Evolutionary conservation across 257 asterid species (phyloP).

Genomic region (Lantana camara): DNA sequence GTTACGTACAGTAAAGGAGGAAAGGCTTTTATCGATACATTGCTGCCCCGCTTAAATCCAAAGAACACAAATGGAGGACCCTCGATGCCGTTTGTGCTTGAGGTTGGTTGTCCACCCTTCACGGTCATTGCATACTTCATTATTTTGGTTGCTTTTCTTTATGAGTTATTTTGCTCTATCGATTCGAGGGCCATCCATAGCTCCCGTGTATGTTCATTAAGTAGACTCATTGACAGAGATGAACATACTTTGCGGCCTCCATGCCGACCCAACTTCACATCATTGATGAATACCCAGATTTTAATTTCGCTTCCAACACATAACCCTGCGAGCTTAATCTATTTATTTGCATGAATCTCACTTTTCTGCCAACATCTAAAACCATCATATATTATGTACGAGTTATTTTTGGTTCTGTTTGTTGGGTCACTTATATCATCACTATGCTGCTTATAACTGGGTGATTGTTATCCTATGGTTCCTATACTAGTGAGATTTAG

Average conservation of each 20-base stretch:
- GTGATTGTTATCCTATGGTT: no score
- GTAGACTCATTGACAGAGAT: background rate
- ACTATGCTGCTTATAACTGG: no score
- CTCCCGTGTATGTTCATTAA: slow-evolving; percentile 15
- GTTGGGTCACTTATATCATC: background rate
- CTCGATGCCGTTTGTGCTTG: slow-evolving; percentile 96
- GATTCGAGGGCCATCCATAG: background rate
- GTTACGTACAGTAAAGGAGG: slow-evolving; percentile 72
- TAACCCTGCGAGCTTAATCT: slow-evolving; percentile 10
- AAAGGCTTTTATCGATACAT: slow-evolving; percentile 89
- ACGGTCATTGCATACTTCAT: slow-evolving; percentile 5
- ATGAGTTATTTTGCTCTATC: background rate
- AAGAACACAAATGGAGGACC: slow-evolving; percentile 66
- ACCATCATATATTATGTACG: background rate
- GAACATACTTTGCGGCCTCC: background rate
- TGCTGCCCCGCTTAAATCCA: slow-evolving; percentile 90
- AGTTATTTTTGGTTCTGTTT: slow-evolving; percentile 3
- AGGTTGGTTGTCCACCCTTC: slow-evolving; percentile 52
- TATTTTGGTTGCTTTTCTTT: background rate
- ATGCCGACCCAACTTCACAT: background rate
- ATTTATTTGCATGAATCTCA: slow-evolving; percentile 1
- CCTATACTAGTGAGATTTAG: background rate
- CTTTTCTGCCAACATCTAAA: background rate
- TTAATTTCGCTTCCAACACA: slow-evolving; percentile 9
- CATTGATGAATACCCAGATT: background rate